Base-by-base conservation (phyloP, 352 stramenopile genomes). In the Bremia lactucae region DNA sequence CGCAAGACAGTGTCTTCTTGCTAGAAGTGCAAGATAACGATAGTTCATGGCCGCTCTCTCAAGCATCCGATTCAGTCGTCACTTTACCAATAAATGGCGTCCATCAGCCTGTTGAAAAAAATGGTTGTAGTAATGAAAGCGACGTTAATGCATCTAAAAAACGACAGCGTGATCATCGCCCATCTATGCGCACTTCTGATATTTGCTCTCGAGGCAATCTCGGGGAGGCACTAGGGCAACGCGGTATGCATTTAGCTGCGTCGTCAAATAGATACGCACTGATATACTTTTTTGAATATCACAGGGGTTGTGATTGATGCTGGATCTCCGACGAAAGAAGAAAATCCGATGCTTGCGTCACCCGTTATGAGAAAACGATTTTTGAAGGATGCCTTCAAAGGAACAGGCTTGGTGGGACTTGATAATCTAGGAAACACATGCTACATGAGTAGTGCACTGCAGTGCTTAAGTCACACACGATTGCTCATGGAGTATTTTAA, bases 351-450 rank as follows among this genome's bases (percentile, higher is more conserved):
- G 40, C 42, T 60, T 18, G 62, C 50, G 18, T 72, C 62, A 4
- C 38, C 36, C 15, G 40, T 68, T 6, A 42, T 88, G 6, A 76
- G 68, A 42, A 80, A 76, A 28, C 57, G 76, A 0, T 88, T 88
- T 42, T 83, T 68, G 2, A 75, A 83, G 13, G 73, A 86, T 35
- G 73, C 76, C 0, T 89, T 90, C 42, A 81, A 67, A 40, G 77
- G 77, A 1, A 52, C 79, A 31, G 80, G 80, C 1, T 56, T 96
- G 9, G 83, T 97, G 3, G 94, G 94, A 3, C 63, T 98, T 2
- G 73, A 91, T 45, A 98, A 98, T 51, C 59, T 99, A 16, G 95
- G 96, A 16, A 98, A 99, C 52, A 98, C 96, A 15, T 98, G 95
- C 56, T 98, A 98, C 55, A 96, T 98, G 72, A 98, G 97, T 54